Conservation (phyloP, 805 yeast species). For the Metschnikowia picachoensis region DNA sequence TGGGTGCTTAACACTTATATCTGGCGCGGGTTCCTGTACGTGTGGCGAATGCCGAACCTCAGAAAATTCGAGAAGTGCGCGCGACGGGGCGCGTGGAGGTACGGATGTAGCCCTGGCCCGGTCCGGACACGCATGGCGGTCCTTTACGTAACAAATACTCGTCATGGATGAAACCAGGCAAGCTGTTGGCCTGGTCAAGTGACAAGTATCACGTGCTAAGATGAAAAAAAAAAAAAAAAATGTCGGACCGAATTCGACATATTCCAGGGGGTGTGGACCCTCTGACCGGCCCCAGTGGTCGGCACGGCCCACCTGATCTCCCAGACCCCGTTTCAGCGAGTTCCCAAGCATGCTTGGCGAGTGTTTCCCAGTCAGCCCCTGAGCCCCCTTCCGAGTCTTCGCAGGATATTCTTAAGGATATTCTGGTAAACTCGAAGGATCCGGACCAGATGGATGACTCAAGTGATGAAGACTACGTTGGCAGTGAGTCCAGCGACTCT, state of each 20-base stretch:
- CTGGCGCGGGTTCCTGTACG: no score
- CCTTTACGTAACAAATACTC: no score
- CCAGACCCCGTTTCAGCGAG: background rate
- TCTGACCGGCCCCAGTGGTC: background rate
- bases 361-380: background rate
- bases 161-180: no score
- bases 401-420: background rate
- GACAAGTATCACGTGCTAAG: no score
- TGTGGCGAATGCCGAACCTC: no score
- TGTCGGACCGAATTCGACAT: background rate
- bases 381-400: background rate
- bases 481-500: background rate
- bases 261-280: background rate
- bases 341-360: background rate
- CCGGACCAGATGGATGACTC: background rate
- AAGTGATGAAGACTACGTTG: background rate
- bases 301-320: background rate
- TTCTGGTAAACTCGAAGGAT: background rate
- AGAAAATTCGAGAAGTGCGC: no score
- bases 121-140: no score
- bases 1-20: no score
- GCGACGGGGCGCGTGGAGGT: no score
- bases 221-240: constrained; percentile 2
- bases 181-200: no score
- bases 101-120: no score